A percentile compares a stretch with the other conserved stretches of the same genome.
Conservation (phyloP, 208 protist species). For the Crithidia brevicula region DNA sequence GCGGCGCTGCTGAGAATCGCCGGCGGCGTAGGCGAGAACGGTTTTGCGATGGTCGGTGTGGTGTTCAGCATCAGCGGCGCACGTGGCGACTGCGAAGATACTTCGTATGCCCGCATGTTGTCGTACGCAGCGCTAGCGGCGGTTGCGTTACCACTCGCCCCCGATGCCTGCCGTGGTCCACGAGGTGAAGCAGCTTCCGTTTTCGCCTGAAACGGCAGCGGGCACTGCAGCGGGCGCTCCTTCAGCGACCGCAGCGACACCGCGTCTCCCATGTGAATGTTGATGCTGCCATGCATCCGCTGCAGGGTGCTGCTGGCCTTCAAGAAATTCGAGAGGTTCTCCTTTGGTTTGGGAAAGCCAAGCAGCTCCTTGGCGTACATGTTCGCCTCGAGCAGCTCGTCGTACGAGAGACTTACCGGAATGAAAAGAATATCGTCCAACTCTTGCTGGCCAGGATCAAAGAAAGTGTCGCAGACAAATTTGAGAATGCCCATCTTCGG, state of each 20-base stretch:
- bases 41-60: conserved; percentile 16
- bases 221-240: conserved; percentile 49
- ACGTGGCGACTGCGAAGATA: background rate
- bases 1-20: conserved; percentile 53
- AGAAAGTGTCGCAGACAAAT: conserved; percentile 83
- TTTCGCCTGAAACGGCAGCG: conserved; percentile 44
- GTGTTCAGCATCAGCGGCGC: conserved; percentile 17
- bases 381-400: conserved; percentile 84
- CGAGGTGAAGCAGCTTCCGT: background rate
- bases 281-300: conserved; percentile 75
- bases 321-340: conserved; percentile 81
- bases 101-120: background rate
- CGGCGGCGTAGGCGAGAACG: conserved; percentile 30
- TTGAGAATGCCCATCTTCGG: conserved; percentile 93
- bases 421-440: conserved; percentile 85
- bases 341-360: conserved; percentile 81
- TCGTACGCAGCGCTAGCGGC: no score
- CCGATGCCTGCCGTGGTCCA: no score
- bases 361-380: conserved; percentile 89
- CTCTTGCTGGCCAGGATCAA: conserved; percentile 46
- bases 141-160: no score
- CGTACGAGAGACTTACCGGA: conserved; percentile 89
- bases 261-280: conserved; percentile 78
- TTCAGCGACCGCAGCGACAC: conserved; percentile 63
- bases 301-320: conserved; percentile 55